Conservation (phyloP, 2,329 filamentous ascomycete species). For the Fusarium citri region DNA sequence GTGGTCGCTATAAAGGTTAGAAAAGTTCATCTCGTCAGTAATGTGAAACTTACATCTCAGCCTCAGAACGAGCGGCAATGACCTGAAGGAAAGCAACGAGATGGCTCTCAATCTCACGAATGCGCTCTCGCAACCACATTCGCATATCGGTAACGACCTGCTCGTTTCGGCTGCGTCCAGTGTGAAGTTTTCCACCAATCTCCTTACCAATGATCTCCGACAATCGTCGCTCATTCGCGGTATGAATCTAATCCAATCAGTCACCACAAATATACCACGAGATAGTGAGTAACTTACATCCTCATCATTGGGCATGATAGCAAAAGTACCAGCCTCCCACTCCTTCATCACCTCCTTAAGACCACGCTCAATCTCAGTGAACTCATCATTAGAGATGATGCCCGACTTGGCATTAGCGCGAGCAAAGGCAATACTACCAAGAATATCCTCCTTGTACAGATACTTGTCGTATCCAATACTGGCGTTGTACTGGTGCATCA, state of each 20-base stretch:
- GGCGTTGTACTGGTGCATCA: slow-evolving; percentile 87
- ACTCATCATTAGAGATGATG: slow-evolving; percentile 80
- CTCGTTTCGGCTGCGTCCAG: slow-evolving; percentile 87
- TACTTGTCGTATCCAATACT: slow-evolving; percentile 79
- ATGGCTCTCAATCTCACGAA: slow-evolving; percentile 75
- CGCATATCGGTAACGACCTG: slow-evolving; percentile 93
- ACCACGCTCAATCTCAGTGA: slow-evolving; percentile 78
- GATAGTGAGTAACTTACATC: slow-evolving; percentile 54
- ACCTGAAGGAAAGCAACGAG: slow-evolving; percentile 78
- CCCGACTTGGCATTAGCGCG: slow-evolving; percentile 80
- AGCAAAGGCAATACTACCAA: slow-evolving; percentile 84
- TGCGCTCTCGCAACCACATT: slow-evolving; percentile 83
- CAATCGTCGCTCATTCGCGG: slow-evolving; percentile 76
- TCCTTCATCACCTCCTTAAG: slow-evolving; percentile 69
- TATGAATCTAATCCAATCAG: slow-evolving; percentile 60
- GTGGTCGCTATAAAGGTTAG: slow-evolving; percentile 25
- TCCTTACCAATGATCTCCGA: slow-evolving; percentile 90
- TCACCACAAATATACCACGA: slow-evolving; percentile 8
- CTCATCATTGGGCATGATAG: slow-evolving; percentile 62
- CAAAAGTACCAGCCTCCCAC: slow-evolving; percentile 65
- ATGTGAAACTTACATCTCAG: slow-evolving; percentile 46
- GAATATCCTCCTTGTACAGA: slow-evolving; percentile 85
- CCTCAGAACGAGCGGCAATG: slow-evolving; percentile 70
- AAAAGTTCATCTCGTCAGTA: accelerated
- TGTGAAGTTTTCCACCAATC: slow-evolving; percentile 89